Evolutionary conservation across 306 rosid species (phyloP).

Genomic region (Dryas alaskensis): DNA sequence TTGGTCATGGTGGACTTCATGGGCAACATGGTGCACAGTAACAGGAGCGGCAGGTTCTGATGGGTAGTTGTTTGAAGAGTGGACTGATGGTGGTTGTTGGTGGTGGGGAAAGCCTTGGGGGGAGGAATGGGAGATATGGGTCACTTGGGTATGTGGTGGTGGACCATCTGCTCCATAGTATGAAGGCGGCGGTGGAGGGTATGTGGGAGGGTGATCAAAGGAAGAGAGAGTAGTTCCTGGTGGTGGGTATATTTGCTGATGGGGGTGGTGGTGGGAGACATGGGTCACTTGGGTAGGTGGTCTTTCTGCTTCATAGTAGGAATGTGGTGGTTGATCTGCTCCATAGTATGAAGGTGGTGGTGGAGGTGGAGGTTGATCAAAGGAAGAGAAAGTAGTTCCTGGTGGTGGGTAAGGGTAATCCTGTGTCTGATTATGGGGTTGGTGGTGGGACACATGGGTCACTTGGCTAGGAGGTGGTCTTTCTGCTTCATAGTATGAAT

Average conservation of each 20-base stretch:
- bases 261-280: too few relatives aligned
- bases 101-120: constrained; percentile 12
- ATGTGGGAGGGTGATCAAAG: too few relatives aligned
- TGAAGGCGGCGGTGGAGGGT: constrained; percentile 19
- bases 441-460: not conserved
- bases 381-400: not conserved
- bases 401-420: constrained; percentile 46
- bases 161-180: constrained; percentile 3
- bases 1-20: constrained; percentile 33
- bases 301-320: not conserved
- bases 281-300: not conserved
- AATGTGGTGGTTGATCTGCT: constrained; percentile 1
- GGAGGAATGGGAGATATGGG: constrained; percentile 12
- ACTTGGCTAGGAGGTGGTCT: not conserved
- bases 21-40: constrained; percentile 40
- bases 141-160: constrained; percentile 33
- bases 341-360: constrained; percentile 7
- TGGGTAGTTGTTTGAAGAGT: constrained; percentile 21
- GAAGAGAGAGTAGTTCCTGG: too few relatives aligned
- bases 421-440: constrained; percentile 20
- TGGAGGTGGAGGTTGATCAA: constrained; percentile 33
- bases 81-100: not conserved
- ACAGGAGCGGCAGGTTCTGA: constrained; percentile 16
- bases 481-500: not conserved
- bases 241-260: too few relatives aligned